A percentile compares a stretch with the other conserved stretches of the same genome.
Conservation (phyloP, 225 moss, liverwort and hornwort genomes). For the Straminergon stramineum region DNA sequence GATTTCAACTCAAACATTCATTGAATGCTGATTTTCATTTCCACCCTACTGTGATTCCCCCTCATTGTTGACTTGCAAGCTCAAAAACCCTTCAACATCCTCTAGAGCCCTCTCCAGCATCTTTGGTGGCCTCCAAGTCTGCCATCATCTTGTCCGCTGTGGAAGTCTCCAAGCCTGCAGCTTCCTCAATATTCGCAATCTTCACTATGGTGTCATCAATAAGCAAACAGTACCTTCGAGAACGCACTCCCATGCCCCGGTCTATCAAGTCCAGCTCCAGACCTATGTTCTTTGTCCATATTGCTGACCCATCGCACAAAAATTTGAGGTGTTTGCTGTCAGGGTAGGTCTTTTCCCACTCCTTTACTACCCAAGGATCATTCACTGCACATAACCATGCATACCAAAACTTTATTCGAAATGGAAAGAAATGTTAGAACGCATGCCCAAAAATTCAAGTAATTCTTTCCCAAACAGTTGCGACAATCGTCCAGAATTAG, state of each 20-base stretch:
- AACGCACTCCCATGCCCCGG: constrained; percentile 55
- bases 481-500: background rate
- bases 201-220: constrained; percentile 39
- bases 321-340: constrained; percentile 26
- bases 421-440: background rate
- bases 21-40: too few species aligned
- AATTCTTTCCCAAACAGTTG: background rate
- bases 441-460: too few species aligned
- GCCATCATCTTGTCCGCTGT: constrained; percentile 26
- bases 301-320: constrained; percentile 49
- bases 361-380: constrained; percentile 53
- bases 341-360: constrained; percentile 58
- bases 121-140: background rate
- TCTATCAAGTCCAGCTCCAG: constrained; percentile 66
- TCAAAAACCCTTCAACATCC: background rate
- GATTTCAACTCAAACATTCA: too few species aligned
- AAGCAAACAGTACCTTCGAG: constrained; percentile 46
- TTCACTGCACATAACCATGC: constrained; percentile 35
- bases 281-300: constrained; percentile 38
- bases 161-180: constrained; percentile 39
- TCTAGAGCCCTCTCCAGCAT: background rate
- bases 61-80: background rate
- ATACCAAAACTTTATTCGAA: background rate
- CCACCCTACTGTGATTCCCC: background rate
- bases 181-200: constrained; percentile 49